Percentiles rank a stretch among this genome's conserved stretches.
Conservation (phyloP, 2,329 filamentous ascomycete genomes). For the Penicillium aurantiogriseum region DNA sequence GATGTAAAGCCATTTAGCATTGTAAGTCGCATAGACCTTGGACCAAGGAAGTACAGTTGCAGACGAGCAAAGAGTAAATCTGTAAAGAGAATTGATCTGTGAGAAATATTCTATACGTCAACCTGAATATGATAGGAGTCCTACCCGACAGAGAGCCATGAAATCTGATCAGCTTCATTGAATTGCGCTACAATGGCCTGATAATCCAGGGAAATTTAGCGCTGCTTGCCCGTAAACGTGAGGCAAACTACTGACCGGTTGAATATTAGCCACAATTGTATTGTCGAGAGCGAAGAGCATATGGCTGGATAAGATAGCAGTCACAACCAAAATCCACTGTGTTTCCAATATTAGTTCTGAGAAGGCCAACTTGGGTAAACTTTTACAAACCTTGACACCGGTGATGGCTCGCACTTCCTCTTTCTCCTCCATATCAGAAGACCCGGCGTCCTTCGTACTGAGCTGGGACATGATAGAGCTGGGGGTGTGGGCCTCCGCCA, state of each 20-base stretch:
- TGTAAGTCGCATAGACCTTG: neutral
- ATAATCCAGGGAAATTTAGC: neutral
- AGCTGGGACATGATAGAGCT: neutral
- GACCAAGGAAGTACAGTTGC: neutral
- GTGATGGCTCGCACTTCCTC: neutral
- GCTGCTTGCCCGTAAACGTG: rapidly evolving
- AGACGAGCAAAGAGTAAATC: neutral
- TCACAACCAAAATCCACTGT: neutral
- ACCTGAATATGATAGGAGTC: neutral
- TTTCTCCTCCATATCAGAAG: neutral
- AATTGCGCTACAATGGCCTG: neutral
- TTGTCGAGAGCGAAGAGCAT: neutral
- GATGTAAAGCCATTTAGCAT: neutral
- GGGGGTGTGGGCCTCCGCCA: neutral
- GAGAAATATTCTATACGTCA: neutral
- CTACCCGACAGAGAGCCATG: neutral
- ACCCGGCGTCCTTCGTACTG: neutral
- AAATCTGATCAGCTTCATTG: neutral
- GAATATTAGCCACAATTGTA: neutral
- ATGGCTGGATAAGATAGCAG: neutral
- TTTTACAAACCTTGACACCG: neutral
- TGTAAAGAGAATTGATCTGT: neutral
- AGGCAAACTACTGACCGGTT: neutral
- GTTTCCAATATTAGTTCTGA: neutral
- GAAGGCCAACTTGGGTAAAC: too few relatives aligned